These are phyloP conservation scores for Vitis rupestris DNA, from an alignment of 164 flowering plant species.

Conservation along the genomic window DNA sequence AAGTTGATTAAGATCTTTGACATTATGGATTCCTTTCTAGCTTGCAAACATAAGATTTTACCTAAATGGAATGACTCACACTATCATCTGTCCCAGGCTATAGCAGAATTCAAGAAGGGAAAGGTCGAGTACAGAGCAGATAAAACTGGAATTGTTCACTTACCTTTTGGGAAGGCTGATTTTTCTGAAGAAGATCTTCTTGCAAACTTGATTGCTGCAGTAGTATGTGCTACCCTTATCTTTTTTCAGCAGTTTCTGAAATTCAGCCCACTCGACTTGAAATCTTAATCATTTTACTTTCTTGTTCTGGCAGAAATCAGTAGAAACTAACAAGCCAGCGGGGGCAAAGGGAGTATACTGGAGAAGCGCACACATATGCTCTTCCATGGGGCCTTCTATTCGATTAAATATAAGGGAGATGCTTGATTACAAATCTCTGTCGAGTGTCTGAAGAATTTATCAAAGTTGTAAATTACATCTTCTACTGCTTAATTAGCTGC, in stretches of 20 bases:
- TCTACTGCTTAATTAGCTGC: background rate
- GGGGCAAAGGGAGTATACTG: constrained; percentile 96
- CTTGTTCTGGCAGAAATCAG: constrained; percentile 63
- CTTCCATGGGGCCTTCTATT: constrained; percentile 97
- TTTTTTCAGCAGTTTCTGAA: background rate
- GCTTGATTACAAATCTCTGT: constrained; percentile 74
- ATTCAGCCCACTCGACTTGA: background rate
- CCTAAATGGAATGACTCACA: background rate
- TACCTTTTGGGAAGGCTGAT: constrained; percentile 86
- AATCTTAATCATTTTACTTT: background rate
- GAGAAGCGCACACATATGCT: constrained; percentile 89
- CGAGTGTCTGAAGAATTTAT: constrained; percentile 16
- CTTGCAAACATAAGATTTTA: background rate
- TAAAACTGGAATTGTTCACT: constrained; percentile 95
- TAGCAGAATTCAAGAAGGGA: constrained; percentile 94
- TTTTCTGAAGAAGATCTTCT: constrained; percentile 90
- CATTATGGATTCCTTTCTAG: background rate
- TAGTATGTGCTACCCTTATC: constrained; percentile 45
- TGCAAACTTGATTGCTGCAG: constrained; percentile 65
- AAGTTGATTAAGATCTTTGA: background rate
- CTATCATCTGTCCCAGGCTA: constrained; percentile 57
- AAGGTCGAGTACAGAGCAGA: constrained; percentile 95
- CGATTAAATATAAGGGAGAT: constrained; percentile 73
- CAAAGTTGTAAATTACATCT: constrained; percentile 32
- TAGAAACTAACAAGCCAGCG: constrained; percentile 82